phyloP scores from a whole-genome alignment of 2,329 filamentous ascomycete genomes.

The Colletotrichum acutatum region DNA sequence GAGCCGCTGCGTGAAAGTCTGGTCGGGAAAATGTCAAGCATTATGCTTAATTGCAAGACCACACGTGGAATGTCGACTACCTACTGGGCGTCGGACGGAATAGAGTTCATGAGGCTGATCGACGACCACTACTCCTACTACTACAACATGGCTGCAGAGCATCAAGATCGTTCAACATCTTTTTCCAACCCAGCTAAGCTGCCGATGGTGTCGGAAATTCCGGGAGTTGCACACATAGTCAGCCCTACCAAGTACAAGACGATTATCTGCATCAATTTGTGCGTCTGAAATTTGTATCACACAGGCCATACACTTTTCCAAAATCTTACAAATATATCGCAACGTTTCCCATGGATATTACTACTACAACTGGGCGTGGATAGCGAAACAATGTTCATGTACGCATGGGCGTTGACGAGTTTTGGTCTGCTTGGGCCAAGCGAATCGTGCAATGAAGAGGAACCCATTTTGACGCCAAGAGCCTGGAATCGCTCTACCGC shows the following conservation, averaged over 20 bases:
- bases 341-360: too few relatives aligned
- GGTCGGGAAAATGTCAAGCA: not conserved
- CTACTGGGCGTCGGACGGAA: not conserved
- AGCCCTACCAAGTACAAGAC: not conserved
- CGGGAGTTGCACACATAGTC: not conserved
- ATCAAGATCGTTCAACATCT: not conserved
- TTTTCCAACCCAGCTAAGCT: not conserved
- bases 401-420: too few relatives aligned
- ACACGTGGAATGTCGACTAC: not conserved
- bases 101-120: not conserved
- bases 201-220: not conserved
- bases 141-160: not conserved
- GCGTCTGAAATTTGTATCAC: too few relatives aligned
- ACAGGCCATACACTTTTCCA: too few relatives aligned
- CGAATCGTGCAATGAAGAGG: not conserved
- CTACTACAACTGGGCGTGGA: too few relatives aligned
- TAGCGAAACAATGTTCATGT: too few relatives aligned
- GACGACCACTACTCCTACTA: not conserved
- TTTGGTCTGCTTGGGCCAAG: too few relatives aligned
- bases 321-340: too few relatives aligned
- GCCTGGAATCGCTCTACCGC: not conserved
- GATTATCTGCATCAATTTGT: too few relatives aligned
- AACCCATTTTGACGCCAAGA: not conserved
- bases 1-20: not conserved
- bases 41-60: conserved; percentile 24